A percentile compares a stretch with the other conserved stretches of the same genome.
phyloP scores from a whole-genome alignment of 2,329 filamentous ascomycete species.

The Beauveria caledonica region DNA sequence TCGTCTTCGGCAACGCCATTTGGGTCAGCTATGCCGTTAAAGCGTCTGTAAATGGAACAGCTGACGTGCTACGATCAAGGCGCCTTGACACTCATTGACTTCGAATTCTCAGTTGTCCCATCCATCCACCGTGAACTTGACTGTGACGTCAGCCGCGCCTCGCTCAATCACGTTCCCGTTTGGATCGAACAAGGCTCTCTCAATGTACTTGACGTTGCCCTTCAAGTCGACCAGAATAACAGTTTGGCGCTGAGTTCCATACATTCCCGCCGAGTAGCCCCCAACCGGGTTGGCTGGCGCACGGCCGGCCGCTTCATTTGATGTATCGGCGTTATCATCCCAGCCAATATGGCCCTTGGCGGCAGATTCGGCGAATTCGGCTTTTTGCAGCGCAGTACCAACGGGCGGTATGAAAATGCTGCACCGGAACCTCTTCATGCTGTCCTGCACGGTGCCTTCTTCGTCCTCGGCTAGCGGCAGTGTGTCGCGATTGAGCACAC shows the following conservation, averaged over 20 bases:
- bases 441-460: constrained; percentile 31
- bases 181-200: constrained; percentile 52
- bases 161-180: constrained; percentile 46
- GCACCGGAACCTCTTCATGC: constrained; percentile 13
- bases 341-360: neutral
- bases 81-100: too few relatives aligned
- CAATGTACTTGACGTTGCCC: constrained; percentile 50
- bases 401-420: constrained; percentile 45
- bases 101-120: constrained; percentile 31
- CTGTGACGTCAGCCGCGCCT: constrained; percentile 47
- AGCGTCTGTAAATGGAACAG: too few relatives aligned
- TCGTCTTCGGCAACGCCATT: neutral
- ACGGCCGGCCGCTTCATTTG: constrained; percentile 22
- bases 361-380: constrained; percentile 15
- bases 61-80: too few relatives aligned
- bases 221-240: constrained; percentile 55
- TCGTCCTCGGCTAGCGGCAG: constrained; percentile 35
- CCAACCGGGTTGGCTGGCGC: constrained; percentile 17
- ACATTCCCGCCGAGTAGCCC: constrained; percentile 50
- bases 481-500: constrained; percentile 48
- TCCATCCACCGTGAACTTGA: constrained; percentile 48
- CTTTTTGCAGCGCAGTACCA: constrained; percentile 37
- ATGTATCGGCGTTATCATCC: constrained; percentile 14
- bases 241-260: constrained; percentile 59
- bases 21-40: neutral